Base-by-base conservation (phyloP, 2,329 filamentous ascomycete species). In the Trichophyton verrucosum region DNA sequence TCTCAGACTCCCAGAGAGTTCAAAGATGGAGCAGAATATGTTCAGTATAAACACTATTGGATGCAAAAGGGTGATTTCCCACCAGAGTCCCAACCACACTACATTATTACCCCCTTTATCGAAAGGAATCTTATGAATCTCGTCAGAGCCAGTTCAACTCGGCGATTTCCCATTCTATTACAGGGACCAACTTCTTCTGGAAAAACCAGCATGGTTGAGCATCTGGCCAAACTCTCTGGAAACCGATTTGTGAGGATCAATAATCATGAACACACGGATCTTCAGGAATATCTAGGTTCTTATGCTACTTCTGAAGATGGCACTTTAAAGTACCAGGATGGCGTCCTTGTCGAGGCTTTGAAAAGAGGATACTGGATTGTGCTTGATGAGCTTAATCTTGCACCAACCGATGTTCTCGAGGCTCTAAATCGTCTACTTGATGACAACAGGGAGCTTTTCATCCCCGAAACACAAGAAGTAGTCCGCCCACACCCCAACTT, bases 181-280 rank as follows among this genome's bases (percentile, higher is more conserved):
- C 94, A 99, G 73, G 94, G 94, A 2, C 94, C 95, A 11, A 99
- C 94, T 0, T 99, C 95, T 3, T 89, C 92, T 11, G 94, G 94
- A 65, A 99, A 99, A 75, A 99, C 94, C 0, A 97, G 92, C 74
- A 99, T 99, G 94, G 95, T 99, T 47, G 92, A 97, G 74, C 96
- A 96, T 71, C 81, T 99, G 42, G 92, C 95, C n/a, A 94, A 95
- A 69, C 87, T 89, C 60, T 97, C 91, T 33, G 94, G 95, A 2
- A 96, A 99, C 72, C 94, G 89, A 69, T 99, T 97, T 70, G 91
- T 99, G 49, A 85, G 94, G 63, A 99, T 99, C 78, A 99, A 99
- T 76, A 99, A 99, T 67, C 94, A 99, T 74, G 95, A 99, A 71
- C 94, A 99, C 70, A 99, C 94, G 0, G 94, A 99, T 72, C 78